Conservation (phyloP, 2,329 filamentous ascomycete species). For the Fusarium napiforme region DNA sequence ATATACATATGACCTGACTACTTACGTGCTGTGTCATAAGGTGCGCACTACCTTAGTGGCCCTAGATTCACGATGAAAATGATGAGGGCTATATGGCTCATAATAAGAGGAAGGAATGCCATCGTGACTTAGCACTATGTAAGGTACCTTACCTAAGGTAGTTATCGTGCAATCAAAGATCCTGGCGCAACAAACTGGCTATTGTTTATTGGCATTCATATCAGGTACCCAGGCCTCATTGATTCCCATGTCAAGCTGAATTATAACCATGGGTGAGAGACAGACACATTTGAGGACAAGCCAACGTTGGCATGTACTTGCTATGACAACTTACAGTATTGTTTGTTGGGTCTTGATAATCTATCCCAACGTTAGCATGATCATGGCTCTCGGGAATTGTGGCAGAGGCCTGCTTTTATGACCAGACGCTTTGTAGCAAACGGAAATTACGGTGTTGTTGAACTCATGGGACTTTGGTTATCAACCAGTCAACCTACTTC, state of each 20-base stretch:
- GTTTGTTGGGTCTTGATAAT: neutral
- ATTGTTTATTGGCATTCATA: neutral
- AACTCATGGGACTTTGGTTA: neutral
- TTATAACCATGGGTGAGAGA: neutral
- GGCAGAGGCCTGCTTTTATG: neutral
- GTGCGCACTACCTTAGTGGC: neutral
- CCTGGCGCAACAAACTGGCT: neutral
- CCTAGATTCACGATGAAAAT: neutral
- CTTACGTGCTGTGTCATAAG: neutral
- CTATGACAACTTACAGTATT: neutral
- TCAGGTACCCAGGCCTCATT: neutral
- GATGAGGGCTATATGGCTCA: neutral
- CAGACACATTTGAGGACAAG: neutral
- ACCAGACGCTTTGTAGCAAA: neutral
- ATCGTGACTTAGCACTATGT: neutral
- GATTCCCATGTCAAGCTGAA: neutral
- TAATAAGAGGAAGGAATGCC: neutral
- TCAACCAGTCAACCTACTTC: neutral
- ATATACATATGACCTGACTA: neutral
- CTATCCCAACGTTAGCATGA: neutral
- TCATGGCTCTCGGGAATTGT: neutral
- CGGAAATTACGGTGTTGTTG: neutral
- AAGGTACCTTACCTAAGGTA: neutral
- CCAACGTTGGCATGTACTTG: neutral
- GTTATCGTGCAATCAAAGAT: neutral